Base-by-base conservation (phyloP, 164 flowering plant genomes). In the Cinnamomum chago region DNA sequence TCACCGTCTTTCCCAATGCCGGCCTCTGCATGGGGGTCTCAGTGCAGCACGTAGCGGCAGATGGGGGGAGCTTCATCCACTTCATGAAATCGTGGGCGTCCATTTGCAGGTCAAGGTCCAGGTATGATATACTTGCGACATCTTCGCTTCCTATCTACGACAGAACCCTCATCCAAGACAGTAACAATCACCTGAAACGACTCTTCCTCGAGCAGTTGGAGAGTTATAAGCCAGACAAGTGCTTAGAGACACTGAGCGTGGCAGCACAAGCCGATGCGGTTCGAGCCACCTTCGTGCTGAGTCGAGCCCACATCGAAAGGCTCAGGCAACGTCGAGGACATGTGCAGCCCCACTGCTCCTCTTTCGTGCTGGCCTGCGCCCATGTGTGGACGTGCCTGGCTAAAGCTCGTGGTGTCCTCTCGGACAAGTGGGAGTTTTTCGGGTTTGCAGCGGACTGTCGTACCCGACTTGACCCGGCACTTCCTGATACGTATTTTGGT, bases 21-120 rank as follows among this genome's bases (percentile, higher is more conserved):
- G 89, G 90, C 0, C 23, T 85, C 3, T 81, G 81, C 65, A 50
- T 85, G 2, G 86, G 86, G 0, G 2, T 82, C 22, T 58, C 79
- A 4, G 50, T 30, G 22, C 71, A 55, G 60, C 92, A 83, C 62
- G 84, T 67, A 5, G 67, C 62, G 5, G 78, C 73, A 13, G 92
- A 87, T 52, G 89, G 82, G 0, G 77, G 66, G n/a, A 2, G 77
- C 11, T 25, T 76, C 18, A 52, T 50, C 68, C 67, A 71, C 17
- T 85, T 87, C 72, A 50, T 86, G 18, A 82, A 73, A 62, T 67
- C 83, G 5, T 89, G 92, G 92, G 83, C 89, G 1, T 77, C 82
- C 2, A 67, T 80, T 5, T 67, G 64, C 52, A 68, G 69, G 62
- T 35, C 47, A 9, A 35, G 47, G 10, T 35, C 47, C 47, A 35